phyloP scores from a whole-genome alignment of 1,284 basidiomycete genomes.

The Ustilago trichophora region DNA sequence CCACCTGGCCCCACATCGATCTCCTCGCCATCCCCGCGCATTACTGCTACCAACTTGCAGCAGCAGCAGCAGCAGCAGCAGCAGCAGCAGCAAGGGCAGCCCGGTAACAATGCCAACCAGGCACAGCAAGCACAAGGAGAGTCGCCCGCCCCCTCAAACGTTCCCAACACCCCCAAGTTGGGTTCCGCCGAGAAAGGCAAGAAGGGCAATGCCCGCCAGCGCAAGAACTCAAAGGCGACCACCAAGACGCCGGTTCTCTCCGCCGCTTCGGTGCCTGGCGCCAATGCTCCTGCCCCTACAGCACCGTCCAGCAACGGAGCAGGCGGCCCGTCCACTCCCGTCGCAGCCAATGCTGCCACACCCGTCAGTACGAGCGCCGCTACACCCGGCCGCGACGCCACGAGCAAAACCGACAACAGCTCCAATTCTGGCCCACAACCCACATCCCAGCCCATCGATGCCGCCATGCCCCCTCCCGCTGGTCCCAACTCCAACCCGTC shows the following conservation, averaged over 20 bases:
- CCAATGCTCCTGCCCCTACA: constrained; percentile 5
- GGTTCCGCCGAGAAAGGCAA: constrained; percentile 52
- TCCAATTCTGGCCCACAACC: constrained; percentile 16
- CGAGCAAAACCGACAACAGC: constrained; percentile 9
- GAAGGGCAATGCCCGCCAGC: constrained; percentile 48
- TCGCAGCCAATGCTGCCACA: constrained; percentile 41
- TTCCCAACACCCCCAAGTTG: constrained; percentile 48
- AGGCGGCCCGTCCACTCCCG: constrained; percentile 41
- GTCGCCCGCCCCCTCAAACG: constrained; percentile 33
- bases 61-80: constrained; percentile 24
- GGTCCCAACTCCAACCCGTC: constrained; percentile 25
- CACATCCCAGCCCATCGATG: constrained; percentile 31
- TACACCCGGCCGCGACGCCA: constrained; percentile 45
- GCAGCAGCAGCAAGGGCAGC: constrained; percentile 14
- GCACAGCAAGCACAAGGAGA: constrained; percentile 9
- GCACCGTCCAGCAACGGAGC: constrained; percentile 15
- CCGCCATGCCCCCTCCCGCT: constrained; percentile 36
- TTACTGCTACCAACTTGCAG: constrained; percentile 22
- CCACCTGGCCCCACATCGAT: constrained; percentile 46
- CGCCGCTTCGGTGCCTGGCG: constrained; percentile 35
- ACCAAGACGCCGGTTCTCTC: constrained; percentile 50
- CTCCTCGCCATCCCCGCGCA: constrained; percentile 47
- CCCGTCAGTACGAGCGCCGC: constrained; percentile 45
- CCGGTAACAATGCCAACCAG: constrained; percentile 12
- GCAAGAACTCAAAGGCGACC: constrained; percentile 47